A percentile compares a stretch with the other conserved stretches of the same genome.
phyloP scores from a whole-genome alignment of 441 rosid species.

The Hura crepitans region DNA sequence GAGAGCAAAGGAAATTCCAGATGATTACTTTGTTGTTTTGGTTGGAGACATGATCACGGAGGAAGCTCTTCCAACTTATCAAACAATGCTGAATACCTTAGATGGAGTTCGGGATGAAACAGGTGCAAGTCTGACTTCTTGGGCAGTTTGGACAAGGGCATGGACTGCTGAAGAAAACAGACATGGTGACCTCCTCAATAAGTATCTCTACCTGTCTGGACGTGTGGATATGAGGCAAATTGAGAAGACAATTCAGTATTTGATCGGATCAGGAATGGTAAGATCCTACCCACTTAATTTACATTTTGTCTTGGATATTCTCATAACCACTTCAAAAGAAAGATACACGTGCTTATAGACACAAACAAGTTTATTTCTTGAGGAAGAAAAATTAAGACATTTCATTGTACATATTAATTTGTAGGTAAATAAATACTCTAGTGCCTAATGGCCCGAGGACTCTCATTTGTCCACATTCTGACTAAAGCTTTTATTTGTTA shows the following conservation, averaged over 20 bases:
- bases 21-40: constrained; percentile 81
- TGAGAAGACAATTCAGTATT: constrained; percentile 89
- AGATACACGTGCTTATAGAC: background rate
- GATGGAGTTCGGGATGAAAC: constrained; percentile 93
- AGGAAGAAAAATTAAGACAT: background rate
- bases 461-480: background rate
- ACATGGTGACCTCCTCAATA: constrained; percentile 85
- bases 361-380: background rate
- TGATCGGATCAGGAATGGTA: constrained; percentile 98
- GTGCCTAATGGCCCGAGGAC: background rate
- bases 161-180: constrained; percentile 98
- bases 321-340: background rate
- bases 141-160: constrained; percentile 95
- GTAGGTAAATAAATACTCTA: background rate
- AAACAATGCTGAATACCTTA: constrained; percentile 75
- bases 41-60: constrained; percentile 98
- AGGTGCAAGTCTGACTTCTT: constrained; percentile 76
- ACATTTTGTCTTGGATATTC: background rate
- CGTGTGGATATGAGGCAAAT: constrained; percentile 91
- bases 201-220: constrained; percentile 83
- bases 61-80: constrained; percentile 96
- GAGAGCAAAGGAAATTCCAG: constrained; percentile 75
- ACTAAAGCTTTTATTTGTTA: background rate
- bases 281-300: constrained; percentile 27
- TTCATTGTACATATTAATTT: background rate